A percentile compares a stretch with the other conserved stretches of the same genome.
Conservation (phyloP, 2,329 filamentous ascomycete species). For the Bipolaris cookei region DNA sequence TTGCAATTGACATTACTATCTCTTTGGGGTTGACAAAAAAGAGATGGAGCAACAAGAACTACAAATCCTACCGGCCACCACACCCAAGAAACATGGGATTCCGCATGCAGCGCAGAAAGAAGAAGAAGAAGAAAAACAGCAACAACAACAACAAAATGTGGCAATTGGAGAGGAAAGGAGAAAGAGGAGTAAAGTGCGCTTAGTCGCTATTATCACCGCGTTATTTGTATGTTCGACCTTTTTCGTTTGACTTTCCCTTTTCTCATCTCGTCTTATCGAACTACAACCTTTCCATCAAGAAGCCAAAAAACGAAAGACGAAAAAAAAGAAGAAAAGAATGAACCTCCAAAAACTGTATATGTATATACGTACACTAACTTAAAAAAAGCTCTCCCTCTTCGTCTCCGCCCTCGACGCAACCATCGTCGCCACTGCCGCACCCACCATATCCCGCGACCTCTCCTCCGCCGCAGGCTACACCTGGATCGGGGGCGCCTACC, state of each 20-base stretch:
- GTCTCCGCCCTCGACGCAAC: slow-evolving; percentile 58
- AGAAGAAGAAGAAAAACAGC: no score
- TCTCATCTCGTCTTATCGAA: not conserved
- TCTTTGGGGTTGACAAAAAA: not conserved
- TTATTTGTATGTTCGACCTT: slow-evolving; percentile 38
- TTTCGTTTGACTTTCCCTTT: slow-evolving; percentile 4
- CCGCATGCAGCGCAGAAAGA: not conserved
- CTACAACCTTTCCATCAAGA: not conserved
- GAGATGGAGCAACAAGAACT: not conserved
- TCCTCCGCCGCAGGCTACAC: slow-evolving; percentile 72
- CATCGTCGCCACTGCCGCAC: slow-evolving; percentile 69
- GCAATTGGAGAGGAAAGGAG: slow-evolving; percentile 17
- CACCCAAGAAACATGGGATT: not conserved
- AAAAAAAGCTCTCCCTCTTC: slow-evolving; percentile 48
- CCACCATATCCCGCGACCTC: slow-evolving; percentile 69
- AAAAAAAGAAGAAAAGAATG: not conserved
- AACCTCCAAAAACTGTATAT: not conserved
- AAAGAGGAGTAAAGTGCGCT: slow-evolving; percentile 33
- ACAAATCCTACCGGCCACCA: not conserved
- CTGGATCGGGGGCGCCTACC: slow-evolving; percentile 78
- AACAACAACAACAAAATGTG: no score
- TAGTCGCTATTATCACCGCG: slow-evolving; percentile 40
- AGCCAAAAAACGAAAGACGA: no score
- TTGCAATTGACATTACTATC: not conserved
- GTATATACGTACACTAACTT: not conserved